These are phyloP conservation scores for Viola odorata DNA, from an alignment of 345 rosid species.

Conservation along the genomic window DNA sequence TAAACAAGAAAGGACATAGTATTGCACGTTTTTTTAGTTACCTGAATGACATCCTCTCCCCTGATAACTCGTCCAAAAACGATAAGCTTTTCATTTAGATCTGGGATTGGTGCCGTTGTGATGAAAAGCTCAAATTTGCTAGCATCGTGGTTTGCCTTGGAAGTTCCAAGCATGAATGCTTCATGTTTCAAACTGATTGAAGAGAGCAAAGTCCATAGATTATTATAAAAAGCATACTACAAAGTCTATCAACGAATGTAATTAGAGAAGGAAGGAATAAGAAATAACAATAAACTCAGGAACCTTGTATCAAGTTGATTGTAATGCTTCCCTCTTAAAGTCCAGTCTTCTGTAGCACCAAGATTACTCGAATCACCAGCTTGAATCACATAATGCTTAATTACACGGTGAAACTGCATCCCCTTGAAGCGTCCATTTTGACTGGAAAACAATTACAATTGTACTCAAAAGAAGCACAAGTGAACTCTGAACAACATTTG, in stretches of 20 bases:
- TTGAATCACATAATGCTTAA: slow-evolving; percentile 28
- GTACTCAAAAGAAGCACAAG: neutral
- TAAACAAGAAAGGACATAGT: neutral
- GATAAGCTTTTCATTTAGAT: slow-evolving; percentile 24
- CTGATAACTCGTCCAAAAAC: slow-evolving; percentile 27
- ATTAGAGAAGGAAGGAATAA: neutral
- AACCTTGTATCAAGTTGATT: slow-evolving; percentile 23
- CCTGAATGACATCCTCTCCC: slow-evolving; percentile 33
- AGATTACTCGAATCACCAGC: slow-evolving; percentile 17
- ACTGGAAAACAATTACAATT: slow-evolving; percentile 18
- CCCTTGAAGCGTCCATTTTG: slow-evolving; percentile 23
- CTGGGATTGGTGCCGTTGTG: slow-evolving; percentile 34
- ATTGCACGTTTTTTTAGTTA: neutral
- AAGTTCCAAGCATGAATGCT: slow-evolving; percentile 30
- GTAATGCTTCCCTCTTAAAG: slow-evolving; percentile 21
- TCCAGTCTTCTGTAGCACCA: slow-evolving; percentile 22
- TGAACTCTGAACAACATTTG: neutral
- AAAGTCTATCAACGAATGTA: neutral
- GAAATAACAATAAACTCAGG: neutral
- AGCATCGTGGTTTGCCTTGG: slow-evolving; percentile 18
- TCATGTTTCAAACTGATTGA: slow-evolving; percentile 23
- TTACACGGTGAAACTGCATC: slow-evolving; percentile 22
- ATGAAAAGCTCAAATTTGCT: slow-evolving; percentile 22
- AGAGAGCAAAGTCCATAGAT: neutral
- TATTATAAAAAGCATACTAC: neutral